These are phyloP conservation scores for Tetrapisispora phaffii DNA, from an alignment of 805 yeast species.

Conservation along the genomic window DNA sequence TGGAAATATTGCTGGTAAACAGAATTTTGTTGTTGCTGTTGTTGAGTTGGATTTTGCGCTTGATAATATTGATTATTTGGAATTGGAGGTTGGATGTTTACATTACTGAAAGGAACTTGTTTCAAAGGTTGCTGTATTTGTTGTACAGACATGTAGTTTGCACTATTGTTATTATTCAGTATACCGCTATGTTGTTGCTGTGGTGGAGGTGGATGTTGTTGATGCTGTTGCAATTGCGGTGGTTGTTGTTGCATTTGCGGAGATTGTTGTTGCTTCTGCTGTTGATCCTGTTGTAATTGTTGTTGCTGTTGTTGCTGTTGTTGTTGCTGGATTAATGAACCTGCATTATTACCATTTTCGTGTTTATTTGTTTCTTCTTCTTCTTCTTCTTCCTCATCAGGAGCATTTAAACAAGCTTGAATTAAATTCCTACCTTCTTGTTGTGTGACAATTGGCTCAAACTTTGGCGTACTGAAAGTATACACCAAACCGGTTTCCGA, in stretches of 20 bases:
- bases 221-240: conserved; percentile 3
- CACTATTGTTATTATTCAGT: conserved; percentile 2
- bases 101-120: conserved; percentile 8
- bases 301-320: neutral
- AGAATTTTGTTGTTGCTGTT: conserved; percentile 38
- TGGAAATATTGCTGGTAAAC: conserved; percentile 58
- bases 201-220: conserved; percentile 3
- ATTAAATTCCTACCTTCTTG: conserved; percentile 94
- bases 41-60: conserved; percentile 18
- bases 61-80: conserved; percentile 23
- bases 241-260: conserved; percentile 4
- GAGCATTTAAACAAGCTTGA: conserved; percentile 94
- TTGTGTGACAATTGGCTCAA: conserved; percentile 94
- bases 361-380: conserved; percentile 46
- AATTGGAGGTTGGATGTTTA: conserved; percentile 1
- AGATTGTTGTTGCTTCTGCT: conserved; percentile 1
- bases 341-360: conserved; percentile 9
- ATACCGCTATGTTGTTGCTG: conserved; percentile 7
- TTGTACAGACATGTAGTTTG: neutral
- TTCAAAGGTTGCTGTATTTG: conserved; percentile 5
- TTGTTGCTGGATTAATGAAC: conserved; percentile 1
- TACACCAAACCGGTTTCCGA: conserved; percentile 98
- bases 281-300: conserved; percentile 3
- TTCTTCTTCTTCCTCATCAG: conserved; percentile 70
- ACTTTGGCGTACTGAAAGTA: conserved; percentile 97